Percentiles rank a stretch among this genome's conserved stretches.
These are phyloP conservation scores for Sclerotinia sclerotiorum DNA, from an alignment of 2,329 filamentous ascomycete genomes.

Conservation along the genomic window DNA sequence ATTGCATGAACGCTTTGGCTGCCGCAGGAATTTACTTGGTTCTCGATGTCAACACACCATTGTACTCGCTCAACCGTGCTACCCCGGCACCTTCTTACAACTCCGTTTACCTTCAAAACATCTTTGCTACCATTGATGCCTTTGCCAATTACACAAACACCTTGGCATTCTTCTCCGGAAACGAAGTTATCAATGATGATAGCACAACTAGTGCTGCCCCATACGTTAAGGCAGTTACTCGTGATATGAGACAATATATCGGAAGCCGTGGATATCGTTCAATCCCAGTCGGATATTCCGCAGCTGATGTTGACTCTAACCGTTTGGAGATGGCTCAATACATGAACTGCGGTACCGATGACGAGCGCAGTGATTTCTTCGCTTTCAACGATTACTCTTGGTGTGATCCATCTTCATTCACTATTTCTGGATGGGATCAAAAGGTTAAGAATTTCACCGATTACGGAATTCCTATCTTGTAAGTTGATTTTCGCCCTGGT, in stretches of 20 bases:
- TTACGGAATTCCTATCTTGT: slow-evolving; percentile 63
- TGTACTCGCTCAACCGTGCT: slow-evolving; percentile 67
- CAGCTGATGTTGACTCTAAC: slow-evolving; percentile 68
- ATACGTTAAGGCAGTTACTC: slow-evolving; percentile 59
- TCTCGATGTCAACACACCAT: slow-evolving; percentile 70
- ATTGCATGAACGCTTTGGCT: slow-evolving; percentile 65
- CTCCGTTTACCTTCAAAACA: slow-evolving; percentile 65
- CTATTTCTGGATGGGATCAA: slow-evolving; percentile 63
- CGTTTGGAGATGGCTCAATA: slow-evolving; percentile 67
- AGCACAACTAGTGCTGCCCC: slow-evolving; percentile 52
- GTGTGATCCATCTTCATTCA: slow-evolving; percentile 61
- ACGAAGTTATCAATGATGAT: slow-evolving; percentile 59
- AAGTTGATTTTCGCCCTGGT: slow-evolving; percentile 23
- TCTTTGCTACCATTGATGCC: slow-evolving; percentile 69
- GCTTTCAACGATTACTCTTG: slow-evolving; percentile 67
- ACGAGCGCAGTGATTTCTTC: slow-evolving; percentile 66
- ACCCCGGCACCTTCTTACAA: slow-evolving; percentile 64
- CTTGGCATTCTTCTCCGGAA: slow-evolving; percentile 62
- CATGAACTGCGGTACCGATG: slow-evolving; percentile 70
- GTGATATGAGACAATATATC: slow-evolving; percentile 57
- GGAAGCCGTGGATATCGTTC: slow-evolving; percentile 48
- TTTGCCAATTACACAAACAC: slow-evolving; percentile 68
- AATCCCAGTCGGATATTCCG: slow-evolving; percentile 59
- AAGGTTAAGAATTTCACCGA: slow-evolving; percentile 67
- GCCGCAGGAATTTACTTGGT: slow-evolving; percentile 73